Evolutionary conservation across 768 basidiomycete genomes (phyloP).

Genomic region (Suillus paluster): DNA sequence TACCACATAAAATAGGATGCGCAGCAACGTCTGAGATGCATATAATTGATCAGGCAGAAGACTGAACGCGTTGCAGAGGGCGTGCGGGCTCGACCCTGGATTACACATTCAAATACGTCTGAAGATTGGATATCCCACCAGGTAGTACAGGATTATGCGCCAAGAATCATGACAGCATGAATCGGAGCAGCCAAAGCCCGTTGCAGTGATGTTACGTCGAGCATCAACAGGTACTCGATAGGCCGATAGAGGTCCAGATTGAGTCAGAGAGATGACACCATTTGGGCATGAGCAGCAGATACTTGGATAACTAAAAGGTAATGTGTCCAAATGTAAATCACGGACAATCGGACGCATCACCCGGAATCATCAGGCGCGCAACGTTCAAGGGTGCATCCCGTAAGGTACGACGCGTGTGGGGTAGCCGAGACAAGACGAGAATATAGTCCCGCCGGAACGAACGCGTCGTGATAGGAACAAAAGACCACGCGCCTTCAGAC

Average conservation of each 20-base stretch:
- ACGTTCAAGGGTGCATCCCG: conserved; percentile 8
- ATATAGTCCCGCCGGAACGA: background rate
- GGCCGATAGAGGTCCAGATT: background rate
- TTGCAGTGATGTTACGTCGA: conserved; percentile 7
- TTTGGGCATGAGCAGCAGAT: background rate
- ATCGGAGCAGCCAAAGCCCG: background rate
- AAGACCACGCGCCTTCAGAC: conserved; percentile 29
- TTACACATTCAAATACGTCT: background rate
- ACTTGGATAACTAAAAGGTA: conserved; percentile 1
- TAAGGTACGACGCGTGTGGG: conserved; percentile 3
- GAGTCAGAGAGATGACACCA: background rate
- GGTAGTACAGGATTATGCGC: background rate
- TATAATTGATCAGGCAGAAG: conserved; percentile 3
- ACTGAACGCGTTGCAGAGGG: conserved; percentile 10
- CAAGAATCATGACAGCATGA: background rate
- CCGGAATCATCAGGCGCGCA: background rate
- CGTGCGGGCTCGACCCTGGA: conserved; percentile 3
- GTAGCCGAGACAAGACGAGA: background rate
- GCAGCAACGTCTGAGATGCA: background rate
- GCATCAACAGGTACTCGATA: background rate
- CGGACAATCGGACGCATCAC: background rate
- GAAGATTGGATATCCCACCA: background rate
- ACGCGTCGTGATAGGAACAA: conserved; percentile 22
- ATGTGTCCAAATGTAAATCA: conserved; percentile 1
- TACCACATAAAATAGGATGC: conserved; percentile 9